Conservation (phyloP, 148 eudicot species). For the Hydrangea macrophylla region DNA sequence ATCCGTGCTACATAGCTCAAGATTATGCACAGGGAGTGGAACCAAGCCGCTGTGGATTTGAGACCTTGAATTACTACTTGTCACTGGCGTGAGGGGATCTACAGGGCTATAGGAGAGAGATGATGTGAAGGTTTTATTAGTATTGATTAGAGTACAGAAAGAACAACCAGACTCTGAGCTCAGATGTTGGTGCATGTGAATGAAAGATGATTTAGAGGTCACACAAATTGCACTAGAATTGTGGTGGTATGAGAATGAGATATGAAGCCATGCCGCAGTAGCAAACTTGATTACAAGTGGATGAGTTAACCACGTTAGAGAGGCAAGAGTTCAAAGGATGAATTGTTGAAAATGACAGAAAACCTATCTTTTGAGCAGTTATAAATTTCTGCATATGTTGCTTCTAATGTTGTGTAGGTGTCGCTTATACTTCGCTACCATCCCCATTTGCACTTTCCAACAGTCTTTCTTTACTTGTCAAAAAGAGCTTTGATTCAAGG, state of each 20-base stretch:
- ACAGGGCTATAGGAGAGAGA: neutral
- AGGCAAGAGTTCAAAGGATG: no score
- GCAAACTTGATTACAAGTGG: neutral
- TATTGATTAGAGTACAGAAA: neutral
- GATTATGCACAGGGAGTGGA: neutral
- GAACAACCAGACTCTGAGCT: neutral
- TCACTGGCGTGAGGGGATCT: neutral
- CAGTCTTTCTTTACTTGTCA: neutral
- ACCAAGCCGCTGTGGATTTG: neutral
- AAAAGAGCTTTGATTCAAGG: no score
- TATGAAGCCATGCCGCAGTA: neutral
- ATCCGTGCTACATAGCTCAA: no score
- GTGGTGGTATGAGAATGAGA: neutral
- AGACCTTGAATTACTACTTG: neutral
- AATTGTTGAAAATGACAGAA: no score
- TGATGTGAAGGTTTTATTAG: neutral
- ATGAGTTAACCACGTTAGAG: neutral
- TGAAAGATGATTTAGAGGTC: neutral
- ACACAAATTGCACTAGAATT: neutral
- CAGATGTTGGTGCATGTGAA: neutral
- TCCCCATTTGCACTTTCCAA: no score
- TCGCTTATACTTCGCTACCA: no score
- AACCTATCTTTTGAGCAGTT: no score
- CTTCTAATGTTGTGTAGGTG: no score
- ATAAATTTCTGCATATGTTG: no score